phyloP scores from a whole-genome alignment of 164 flowering plant genomes.

The Protea cynaroides region DNA sequence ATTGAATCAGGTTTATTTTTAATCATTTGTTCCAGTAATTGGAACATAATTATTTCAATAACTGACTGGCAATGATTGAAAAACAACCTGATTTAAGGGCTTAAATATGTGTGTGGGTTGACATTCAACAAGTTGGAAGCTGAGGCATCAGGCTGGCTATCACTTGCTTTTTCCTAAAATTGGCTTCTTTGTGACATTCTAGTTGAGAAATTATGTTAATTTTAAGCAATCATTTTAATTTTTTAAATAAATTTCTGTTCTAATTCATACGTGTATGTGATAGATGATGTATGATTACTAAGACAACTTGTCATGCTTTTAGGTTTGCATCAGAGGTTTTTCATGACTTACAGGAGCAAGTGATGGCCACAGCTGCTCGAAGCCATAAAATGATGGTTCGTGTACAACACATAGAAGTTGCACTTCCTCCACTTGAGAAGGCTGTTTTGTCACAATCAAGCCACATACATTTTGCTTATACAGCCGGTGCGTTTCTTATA shows the following conservation, averaged over 20 bases:
- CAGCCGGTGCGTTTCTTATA: constrained; percentile 50
- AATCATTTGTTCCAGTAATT: no score
- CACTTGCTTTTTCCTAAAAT: background rate
- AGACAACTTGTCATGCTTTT: constrained; percentile 14
- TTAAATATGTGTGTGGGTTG: no score
- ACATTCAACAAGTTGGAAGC: no score
- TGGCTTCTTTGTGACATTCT: background rate
- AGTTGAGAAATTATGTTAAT: background rate
- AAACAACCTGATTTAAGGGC: no score
- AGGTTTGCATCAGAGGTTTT: constrained; percentile 96
- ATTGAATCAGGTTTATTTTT: no score
- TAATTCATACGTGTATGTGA: background rate
- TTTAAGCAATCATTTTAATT: background rate
- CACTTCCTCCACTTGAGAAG: constrained; percentile 80
- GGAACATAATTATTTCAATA: no score
- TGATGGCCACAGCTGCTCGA: constrained; percentile 65
- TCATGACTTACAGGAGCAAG: constrained; percentile 92
- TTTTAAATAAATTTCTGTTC: background rate
- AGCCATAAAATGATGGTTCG: constrained; percentile 70
- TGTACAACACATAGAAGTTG: constrained; percentile 61
- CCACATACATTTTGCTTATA: constrained; percentile 90
- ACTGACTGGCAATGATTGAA: no score
- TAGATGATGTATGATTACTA: constrained; percentile 8
- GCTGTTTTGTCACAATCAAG: constrained; percentile 68
- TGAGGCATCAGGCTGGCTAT: no score